A percentile compares a stretch with the other conserved stretches of the same genome.
phyloP scores from a whole-genome alignment of 768 basidiomycete species.

The Symmetrospora coprosmae region DNA sequence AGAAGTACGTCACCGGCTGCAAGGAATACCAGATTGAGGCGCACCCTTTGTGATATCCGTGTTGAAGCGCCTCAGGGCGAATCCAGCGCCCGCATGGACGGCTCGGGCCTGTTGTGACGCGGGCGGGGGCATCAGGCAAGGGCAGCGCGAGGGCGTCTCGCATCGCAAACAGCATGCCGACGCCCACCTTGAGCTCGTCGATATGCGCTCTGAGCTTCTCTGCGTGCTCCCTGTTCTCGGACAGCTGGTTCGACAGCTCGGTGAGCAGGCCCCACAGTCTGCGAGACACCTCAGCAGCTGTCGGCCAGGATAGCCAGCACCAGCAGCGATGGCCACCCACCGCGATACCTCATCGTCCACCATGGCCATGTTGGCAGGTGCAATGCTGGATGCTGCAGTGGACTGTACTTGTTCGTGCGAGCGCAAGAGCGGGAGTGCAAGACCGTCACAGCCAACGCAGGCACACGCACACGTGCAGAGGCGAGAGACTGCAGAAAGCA shows the following conservation, averaged over 20 bases:
- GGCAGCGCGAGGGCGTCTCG: not conserved
- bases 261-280: conserved; percentile 64
- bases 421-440: no score
- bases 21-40: no score
- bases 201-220: conserved; percentile 55
- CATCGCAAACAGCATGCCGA: conserved; percentile 6
- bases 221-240: conserved; percentile 64
- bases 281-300: not conserved
- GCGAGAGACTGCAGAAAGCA: no score
- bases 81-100: conserved; percentile 54
- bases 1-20: no score
- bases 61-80: conserved; percentile 68
- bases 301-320: not conserved
- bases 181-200: conserved; percentile 55
- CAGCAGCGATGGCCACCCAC: not conserved
- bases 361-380: conserved; percentile 6
- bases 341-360: conserved; percentile 14
- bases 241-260: conserved; percentile 69
- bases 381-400: no score
- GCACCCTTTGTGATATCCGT: conserved; percentile 70
- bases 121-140: not conserved
- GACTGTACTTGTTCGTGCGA: no score
- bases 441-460: no score
- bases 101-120: conserved; percentile 52
- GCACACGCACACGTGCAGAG: no score